Percentiles rank a stretch among this genome's conserved stretches.
phyloP scores from a whole-genome alignment of 176 grass and related monocot genomes.

The Hordeum marinum region DNA sequence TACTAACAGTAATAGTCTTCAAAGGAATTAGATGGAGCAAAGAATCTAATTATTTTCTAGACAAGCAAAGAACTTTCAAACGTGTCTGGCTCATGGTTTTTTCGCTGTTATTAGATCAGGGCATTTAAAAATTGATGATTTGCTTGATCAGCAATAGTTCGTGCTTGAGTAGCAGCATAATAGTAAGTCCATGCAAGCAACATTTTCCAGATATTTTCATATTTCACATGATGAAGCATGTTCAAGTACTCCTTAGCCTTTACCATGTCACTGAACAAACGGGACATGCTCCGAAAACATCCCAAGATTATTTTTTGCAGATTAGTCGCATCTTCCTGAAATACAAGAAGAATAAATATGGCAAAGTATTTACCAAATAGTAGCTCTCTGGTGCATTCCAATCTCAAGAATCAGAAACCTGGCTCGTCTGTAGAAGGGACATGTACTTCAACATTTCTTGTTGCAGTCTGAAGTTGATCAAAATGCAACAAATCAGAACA shows the following conservation, averaged over 20 bases:
- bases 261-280: constrained; percentile 75
- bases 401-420: constrained; percentile 62
- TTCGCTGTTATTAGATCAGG: no score
- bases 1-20: no score
- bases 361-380: constrained; percentile 10
- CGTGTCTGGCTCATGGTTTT: no score
- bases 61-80: no score
- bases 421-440: constrained; percentile 71
- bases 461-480: constrained; percentile 74
- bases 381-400: constrained; percentile 5
- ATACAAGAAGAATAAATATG: constrained; percentile 38
- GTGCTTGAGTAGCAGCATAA: no score
- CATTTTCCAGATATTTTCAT: no score
- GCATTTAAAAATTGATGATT: no score
- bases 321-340: constrained; percentile 84
- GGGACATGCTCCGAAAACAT: constrained; percentile 89
- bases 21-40: no score
- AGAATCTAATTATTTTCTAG: no score
- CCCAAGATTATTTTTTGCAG: constrained; percentile 66
- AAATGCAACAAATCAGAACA: constrained; percentile 35
- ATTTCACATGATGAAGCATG: constrained; percentile 70
- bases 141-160: no score
- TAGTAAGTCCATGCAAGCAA: no score
- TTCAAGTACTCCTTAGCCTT: constrained; percentile 86
- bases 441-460: constrained; percentile 99